Conservation (phyloP, 139 green algal species). For the Pycnococcus provasolii region DNA sequence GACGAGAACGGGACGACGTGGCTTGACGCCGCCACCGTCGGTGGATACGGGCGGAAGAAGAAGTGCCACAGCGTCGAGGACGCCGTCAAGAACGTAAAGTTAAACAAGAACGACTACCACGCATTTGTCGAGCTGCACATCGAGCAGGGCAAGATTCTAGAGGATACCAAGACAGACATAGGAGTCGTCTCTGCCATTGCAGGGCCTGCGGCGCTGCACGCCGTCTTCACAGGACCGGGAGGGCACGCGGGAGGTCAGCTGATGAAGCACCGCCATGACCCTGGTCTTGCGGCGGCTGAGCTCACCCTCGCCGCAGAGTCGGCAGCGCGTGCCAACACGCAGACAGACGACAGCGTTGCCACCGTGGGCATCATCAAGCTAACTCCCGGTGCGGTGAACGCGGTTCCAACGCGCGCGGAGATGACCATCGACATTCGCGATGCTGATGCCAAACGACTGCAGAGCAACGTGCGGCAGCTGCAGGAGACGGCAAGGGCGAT, state of each 20-base stretch:
- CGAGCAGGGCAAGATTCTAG: conserved; percentile 80
- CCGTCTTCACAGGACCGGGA: conserved; percentile 63
- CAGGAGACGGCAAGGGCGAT: conserved; percentile 42
- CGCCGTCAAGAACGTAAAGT: conserved; percentile 32
- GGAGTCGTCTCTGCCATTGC: conserved; percentile 89
- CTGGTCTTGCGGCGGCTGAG: conserved; percentile 76
- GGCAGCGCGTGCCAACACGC: conserved; percentile 42
- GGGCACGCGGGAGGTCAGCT: conserved; percentile 73
- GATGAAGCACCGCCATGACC: conserved; percentile 72
- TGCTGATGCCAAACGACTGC: conserved; percentile 56
- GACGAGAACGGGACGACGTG: conserved; percentile 72
- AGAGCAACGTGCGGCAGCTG: conserved; percentile 54
- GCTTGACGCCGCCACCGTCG: conserved; percentile 57
- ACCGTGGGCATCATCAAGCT: conserved; percentile 68
- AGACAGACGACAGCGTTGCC: conserved; percentile 63
- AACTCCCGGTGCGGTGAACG: conserved; percentile 78
- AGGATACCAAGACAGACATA: conserved; percentile 59
- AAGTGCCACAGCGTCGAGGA: conserved; percentile 25
- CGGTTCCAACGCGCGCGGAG: conserved; percentile 56
- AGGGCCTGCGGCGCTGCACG: conserved; percentile 64
- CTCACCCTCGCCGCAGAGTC: conserved; percentile 64
- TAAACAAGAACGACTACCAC: conserved; percentile 26
- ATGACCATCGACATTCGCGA: conserved; percentile 76
- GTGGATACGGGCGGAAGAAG: conserved; percentile 37
- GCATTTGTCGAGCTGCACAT: conserved; percentile 97